Percentiles rank a stretch among this genome's conserved stretches.
Conservation (phyloP, 2,329 filamentous ascomycete genomes). For the Pseudogymnoascus destructans region DNA sequence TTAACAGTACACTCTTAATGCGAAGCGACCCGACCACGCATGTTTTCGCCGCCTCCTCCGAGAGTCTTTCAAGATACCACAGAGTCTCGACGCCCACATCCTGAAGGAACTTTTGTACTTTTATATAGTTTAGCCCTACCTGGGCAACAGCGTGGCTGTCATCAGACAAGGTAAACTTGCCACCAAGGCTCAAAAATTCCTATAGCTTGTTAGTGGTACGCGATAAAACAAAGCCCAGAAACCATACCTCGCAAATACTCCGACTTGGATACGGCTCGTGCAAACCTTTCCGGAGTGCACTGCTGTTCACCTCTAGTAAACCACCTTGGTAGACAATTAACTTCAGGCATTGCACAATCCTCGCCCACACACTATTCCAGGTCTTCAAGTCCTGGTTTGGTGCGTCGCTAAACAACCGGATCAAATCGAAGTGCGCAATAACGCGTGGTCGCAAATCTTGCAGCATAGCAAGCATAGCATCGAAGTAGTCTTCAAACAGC, state of each 20-base stretch:
- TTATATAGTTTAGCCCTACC: constrained; percentile 70
- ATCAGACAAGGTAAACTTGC: constrained; percentile 82
- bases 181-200: constrained; percentile 60
- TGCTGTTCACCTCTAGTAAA: constrained; percentile 80
- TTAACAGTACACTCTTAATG: neutral
- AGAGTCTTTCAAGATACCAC: constrained; percentile 27
- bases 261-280: constrained; percentile 77
- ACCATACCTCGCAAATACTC: constrained; percentile 59
- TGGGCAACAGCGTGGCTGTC: constrained; percentile 87
- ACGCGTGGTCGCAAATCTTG: constrained; percentile 56
- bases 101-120: constrained; percentile 57
- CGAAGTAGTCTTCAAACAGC: constrained; percentile 79
- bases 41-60: neutral
- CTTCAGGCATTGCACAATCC: constrained; percentile 59
- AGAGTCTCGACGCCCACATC: constrained; percentile 51
- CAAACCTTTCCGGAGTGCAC: constrained; percentile 78
- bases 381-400: constrained; percentile 46
- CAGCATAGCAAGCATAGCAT: constrained; percentile 76
- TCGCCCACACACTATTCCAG: constrained; percentile 57
- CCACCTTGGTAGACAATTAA: constrained; percentile 62
- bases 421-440: constrained; percentile 89
- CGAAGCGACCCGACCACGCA: neutral
- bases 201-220: constrained; percentile 23
- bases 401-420: constrained; percentile 55
- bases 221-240: constrained; percentile 8